Evolutionary conservation across 805 yeast species (phyloP).

Genomic region (Sugiyamaella valdiviana): DNA sequence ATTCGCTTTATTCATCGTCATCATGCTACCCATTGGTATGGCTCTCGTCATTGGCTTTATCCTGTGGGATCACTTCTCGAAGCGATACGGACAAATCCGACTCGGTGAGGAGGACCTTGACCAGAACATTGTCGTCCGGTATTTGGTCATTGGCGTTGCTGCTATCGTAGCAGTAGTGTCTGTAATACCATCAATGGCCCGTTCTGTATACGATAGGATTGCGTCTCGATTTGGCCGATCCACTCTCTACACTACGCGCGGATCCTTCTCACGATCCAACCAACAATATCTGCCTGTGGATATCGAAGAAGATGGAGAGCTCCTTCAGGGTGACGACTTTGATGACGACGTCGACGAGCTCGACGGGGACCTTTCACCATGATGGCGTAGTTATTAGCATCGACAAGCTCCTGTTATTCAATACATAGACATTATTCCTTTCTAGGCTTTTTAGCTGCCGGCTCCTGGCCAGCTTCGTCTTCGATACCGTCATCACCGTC

Average conservation of each 20-base stretch:
- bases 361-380: constrained; percentile 12
- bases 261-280: constrained; percentile 17
- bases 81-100: constrained; percentile 80
- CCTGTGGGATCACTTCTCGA: constrained; percentile 74
- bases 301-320: constrained; percentile 31
- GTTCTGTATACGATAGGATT: constrained; percentile 8
- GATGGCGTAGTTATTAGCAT: neutral
- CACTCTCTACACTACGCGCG: constrained; percentile 19
- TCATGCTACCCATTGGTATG: constrained; percentile 49
- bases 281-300: constrained; percentile 27
- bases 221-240: constrained; percentile 1
- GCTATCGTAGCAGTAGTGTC: constrained; percentile 23
- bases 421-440: constrained; percentile 1
- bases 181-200: constrained; percentile 19
- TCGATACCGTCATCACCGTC: constrained; percentile 6
- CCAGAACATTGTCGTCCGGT: constrained; percentile 18
- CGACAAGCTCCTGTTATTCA: neutral
- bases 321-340: constrained; percentile 27
- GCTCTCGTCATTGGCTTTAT: constrained; percentile 56
- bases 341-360: constrained; percentile 20
- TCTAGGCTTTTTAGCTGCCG: constrained; percentile 20
- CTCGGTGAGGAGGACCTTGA: constrained; percentile 55
- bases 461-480: constrained; percentile 14
- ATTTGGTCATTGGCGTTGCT: constrained; percentile 29
- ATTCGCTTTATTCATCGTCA: constrained; percentile 44